Conservation (phyloP, 2,329 filamentous ascomycete species). For the Plectosphaerella sp. region DNA sequence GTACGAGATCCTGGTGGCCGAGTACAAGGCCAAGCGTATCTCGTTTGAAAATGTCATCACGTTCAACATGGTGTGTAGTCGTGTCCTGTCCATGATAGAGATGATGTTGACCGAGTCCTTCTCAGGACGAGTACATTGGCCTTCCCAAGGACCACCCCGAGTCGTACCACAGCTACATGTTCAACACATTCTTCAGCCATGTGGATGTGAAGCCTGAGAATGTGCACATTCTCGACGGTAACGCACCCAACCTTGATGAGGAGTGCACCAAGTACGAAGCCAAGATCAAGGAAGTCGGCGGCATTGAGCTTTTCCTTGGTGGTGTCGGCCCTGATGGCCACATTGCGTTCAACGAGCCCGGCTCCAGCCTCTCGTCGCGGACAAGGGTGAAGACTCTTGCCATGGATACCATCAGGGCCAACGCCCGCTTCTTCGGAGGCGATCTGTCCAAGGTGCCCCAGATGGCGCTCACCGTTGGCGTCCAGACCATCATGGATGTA, state of each 20-base stretch:
- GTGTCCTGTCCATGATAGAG: neutral
- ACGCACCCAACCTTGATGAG: conserved; percentile 61
- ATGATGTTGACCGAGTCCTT: neutral
- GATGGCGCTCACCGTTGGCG: conserved; percentile 24
- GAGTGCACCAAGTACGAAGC: conserved; percentile 72
- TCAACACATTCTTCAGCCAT: conserved; percentile 73
- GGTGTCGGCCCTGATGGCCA: conserved; percentile 76
- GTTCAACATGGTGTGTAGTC: conserved; percentile 60
- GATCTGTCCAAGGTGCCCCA: conserved; percentile 13
- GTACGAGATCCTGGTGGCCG: conserved; percentile 55
- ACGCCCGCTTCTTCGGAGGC: conserved; percentile 55
- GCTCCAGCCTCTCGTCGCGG: conserved; percentile 63
- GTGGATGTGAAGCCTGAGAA: conserved; percentile 66
- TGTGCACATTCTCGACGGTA: conserved; percentile 71
- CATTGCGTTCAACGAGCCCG: conserved; percentile 79
- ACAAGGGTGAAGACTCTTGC: conserved; percentile 75
- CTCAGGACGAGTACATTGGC: conserved; percentile 72
- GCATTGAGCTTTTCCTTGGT: conserved; percentile 73
- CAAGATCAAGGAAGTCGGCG: conserved; percentile 62
- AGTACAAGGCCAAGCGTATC: conserved; percentile 47
- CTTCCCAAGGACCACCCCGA: conserved; percentile 70
- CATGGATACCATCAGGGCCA: conserved; percentile 73
- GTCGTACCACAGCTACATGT: conserved; percentile 81
- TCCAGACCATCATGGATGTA: conserved; percentile 31
- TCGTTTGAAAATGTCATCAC: conserved; percentile 63